A percentile compares a stretch with the other conserved stretches of the same genome.
These are phyloP conservation scores for Vitis hybrid DNA, from an alignment of 177 flowering plant species.

Conservation along the genomic window DNA sequence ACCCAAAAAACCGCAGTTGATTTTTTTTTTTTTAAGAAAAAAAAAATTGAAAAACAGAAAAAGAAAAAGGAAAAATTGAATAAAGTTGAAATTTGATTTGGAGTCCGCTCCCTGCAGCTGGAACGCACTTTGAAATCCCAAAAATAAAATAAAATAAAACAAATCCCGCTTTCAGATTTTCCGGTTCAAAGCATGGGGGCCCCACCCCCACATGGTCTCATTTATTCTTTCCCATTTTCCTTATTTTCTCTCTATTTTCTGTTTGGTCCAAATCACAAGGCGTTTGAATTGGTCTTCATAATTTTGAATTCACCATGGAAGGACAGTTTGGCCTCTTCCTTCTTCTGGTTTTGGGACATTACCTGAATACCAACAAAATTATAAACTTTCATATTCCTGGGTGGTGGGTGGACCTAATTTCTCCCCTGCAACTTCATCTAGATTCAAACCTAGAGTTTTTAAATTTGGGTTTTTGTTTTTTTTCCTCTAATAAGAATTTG, in stretches of 20 bases:
- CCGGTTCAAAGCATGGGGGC: slow-evolving; percentile 22
- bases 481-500: no score
- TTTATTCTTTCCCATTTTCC: neutral
- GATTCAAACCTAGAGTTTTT: no score
- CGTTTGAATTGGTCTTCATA: no score
- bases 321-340: no score
- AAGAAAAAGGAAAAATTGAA: neutral
- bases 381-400: no score
- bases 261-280: neutral
- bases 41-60: neutral
- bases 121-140: slow-evolving; percentile 24
- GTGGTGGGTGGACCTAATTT: no score
- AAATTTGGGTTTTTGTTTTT: no score
- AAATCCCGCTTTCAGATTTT: slow-evolving; percentile 24
- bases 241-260: neutral
- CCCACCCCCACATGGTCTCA: slow-evolving; percentile 17
- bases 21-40: neutral
- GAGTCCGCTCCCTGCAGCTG: slow-evolving; percentile 34
- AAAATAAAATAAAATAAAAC: neutral
- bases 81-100: slow-evolving; percentile 33
- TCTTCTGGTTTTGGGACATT: no score
- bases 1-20: neutral
- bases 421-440: no score
- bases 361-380: no score
- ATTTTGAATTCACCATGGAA: no score